Evolutionary conservation across 306 rosid genomes (phyloP).

Genomic region (Prinsepia uniflora): DNA sequence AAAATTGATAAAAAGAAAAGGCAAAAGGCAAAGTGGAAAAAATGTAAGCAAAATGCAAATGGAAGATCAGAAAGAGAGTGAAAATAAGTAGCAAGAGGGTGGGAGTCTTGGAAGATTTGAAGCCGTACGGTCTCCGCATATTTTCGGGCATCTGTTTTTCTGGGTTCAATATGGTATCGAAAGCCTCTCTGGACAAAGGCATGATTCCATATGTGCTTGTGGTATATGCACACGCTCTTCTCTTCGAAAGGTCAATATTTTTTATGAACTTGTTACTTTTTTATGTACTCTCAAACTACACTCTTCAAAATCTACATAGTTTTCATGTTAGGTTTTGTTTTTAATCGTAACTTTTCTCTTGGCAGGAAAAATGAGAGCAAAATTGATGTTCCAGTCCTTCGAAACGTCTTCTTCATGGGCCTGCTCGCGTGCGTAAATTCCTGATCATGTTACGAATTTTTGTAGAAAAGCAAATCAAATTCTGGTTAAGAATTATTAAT

Average conservation of each 20-base stretch:
- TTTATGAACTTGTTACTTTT: too few relatives aligned
- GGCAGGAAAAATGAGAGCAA: slow-evolving; percentile 23
- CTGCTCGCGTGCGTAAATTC: slow-evolving; percentile 11
- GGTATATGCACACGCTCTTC: slow-evolving; percentile 22
- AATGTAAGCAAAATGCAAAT: too few relatives aligned
- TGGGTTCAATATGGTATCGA: slow-evolving; percentile 19
- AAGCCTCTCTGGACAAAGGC: slow-evolving; percentile 22
- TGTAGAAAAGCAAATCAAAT: too few relatives aligned
- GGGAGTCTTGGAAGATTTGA: background rate
- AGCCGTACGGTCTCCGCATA: slow-evolving; percentile 14
- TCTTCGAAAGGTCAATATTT: slow-evolving; percentile 24
- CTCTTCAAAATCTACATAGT: too few relatives aligned
- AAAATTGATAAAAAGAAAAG: too few relatives aligned
- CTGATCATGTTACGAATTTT: too few relatives aligned
- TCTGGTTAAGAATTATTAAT: too few relatives aligned
- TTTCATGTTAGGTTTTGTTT: too few relatives aligned
- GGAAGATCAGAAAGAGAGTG: too few relatives aligned
- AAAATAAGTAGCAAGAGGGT: background rate
- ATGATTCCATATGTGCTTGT: slow-evolving; percentile 31
- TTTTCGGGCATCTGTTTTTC: slow-evolving; percentile 4
- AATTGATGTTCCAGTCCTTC: slow-evolving; percentile 12
- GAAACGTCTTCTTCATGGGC: slow-evolving; percentile 26
- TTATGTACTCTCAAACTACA: too few relatives aligned
- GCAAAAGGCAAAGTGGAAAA: too few relatives aligned
- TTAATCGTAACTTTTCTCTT: background rate